These are phyloP conservation scores for Periconia sp. DNA, from an alignment of 2,329 filamentous ascomycete species.

Conservation along the genomic window DNA sequence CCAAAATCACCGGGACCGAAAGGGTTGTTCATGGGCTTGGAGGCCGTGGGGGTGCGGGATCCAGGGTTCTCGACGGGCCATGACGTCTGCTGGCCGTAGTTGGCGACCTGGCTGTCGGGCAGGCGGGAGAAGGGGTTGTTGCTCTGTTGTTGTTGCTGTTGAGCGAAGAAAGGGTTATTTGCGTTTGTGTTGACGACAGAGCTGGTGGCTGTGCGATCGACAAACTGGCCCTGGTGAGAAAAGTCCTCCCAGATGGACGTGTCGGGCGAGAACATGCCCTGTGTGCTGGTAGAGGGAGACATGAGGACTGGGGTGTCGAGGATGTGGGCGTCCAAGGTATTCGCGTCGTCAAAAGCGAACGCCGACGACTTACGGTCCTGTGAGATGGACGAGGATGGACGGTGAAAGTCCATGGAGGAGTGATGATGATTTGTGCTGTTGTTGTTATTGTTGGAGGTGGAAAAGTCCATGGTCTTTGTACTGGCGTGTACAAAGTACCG, in stretches of 20 bases:
- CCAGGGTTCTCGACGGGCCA: conserved; percentile 71
- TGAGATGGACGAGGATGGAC: conserved; percentile 38
- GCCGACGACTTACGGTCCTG: conserved; percentile 42
- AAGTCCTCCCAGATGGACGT: conserved; percentile 52
- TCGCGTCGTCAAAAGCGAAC: conserved; percentile 55
- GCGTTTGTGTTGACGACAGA: conserved; percentile 45
- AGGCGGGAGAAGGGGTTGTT: conserved; percentile 67
- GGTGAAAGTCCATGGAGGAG: conserved; percentile 42
- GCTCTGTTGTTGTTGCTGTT: conserved; percentile 35
- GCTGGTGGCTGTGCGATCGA: conserved; percentile 40
- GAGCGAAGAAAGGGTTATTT: conserved; percentile 52
- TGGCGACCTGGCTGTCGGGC: conserved; percentile 50
- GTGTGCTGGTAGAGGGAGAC: conserved; percentile 50
- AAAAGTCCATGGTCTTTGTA: conserved; percentile 45
- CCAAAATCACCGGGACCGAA: conserved; percentile 56
- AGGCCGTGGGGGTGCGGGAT: conserved; percentile 72
- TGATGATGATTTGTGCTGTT: conserved; percentile 4
- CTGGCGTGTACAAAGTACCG: conserved; percentile 34
- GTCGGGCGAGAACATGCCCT: conserved; percentile 56
- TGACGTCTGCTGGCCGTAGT: conserved; percentile 50
- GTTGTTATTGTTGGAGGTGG: not conserved
- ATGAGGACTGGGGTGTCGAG: conserved; percentile 49
- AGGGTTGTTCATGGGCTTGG: conserved; percentile 73
- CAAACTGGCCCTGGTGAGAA: conserved; percentile 39
- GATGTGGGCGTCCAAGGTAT: conserved; percentile 53